Base-by-base conservation (phyloP, 306 rosid species). In the Castanea mollissima region DNA sequence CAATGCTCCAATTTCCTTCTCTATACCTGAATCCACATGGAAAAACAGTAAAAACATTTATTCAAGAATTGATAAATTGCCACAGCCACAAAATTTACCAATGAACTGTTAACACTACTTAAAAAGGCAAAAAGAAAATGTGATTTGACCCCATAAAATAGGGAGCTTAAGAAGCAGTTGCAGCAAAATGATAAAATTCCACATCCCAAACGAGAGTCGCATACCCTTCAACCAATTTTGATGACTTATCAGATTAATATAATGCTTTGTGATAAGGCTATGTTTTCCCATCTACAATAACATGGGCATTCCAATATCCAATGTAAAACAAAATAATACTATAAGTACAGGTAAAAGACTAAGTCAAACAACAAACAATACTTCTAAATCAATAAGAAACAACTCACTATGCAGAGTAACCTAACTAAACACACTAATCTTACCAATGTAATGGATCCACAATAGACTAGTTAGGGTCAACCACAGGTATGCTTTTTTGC, bases 1-100 rank as follows among this genome's bases (percentile, higher is more conserved):
- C 80, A 93, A 84, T 11, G 96, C 85, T 83, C 93, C 96, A 82
- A 96, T 93, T 93, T 96, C 99, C 90, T 78, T 93, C 87, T 96
- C 98, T 81, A 96, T 63, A 74, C 99, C 99, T 96, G 93, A 19
- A 55, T 6, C 56, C 73, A 67, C 77, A 12, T 15, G 38, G 16
- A 71, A 55, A 55, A 78, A 5, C 78, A 34, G 76, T n/a, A 76
- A 69, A 80, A 54, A 29, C 23, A 74, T 32, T 20, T 23, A 68
- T 2, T 44, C 16, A 31, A 71, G 64, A 27, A 57, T 31, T 68
- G 15, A 15, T 5, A 27, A 55, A 59, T 59, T 16, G 34, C 20
- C 20, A 60, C 27, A 35, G 49, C 55, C 73, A 16, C 56, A 38
- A 29, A 25, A 34, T 62, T 63, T 63, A 65, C 19, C 38, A 18